A percentile compares a stretch with the other conserved stretches of the same genome.
These are phyloP conservation scores for Colletotrichum truncatum DNA, from an alignment of 2,329 filamentous ascomycete genomes.

Conservation along the genomic window DNA sequence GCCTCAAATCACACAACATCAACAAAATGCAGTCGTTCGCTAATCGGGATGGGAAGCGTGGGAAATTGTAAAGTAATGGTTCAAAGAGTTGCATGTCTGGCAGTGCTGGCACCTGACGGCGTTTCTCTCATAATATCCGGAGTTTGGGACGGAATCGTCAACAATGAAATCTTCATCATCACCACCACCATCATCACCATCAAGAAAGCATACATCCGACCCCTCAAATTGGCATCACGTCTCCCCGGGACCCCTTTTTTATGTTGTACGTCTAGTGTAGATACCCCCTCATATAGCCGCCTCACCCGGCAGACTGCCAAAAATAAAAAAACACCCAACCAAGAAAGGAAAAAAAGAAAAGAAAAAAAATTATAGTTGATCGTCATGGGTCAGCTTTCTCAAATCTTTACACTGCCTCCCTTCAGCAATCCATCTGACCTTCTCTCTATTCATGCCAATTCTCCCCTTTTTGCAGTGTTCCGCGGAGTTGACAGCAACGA, in stretches of 20 bases:
- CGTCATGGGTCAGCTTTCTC: background rate
- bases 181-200: background rate
- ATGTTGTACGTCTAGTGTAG: slow-evolving; percentile 11
- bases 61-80: background rate
- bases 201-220: background rate
- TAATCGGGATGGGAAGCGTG: background rate
- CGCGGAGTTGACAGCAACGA: background rate
- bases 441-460: background rate
- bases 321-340: background rate
- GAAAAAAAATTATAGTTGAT: background rate
- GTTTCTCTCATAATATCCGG: slow-evolving; percentile 1
- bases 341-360: background rate
- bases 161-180: background rate
- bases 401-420: background rate
- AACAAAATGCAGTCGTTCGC: background rate
- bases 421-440: background rate
- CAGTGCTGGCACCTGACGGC: slow-evolving; percentile 14
- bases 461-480: background rate
- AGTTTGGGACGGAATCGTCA: background rate
- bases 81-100: slow-evolving; percentile 1
- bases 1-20: background rate
- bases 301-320: background rate
- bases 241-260: background rate
- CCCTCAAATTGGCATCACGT: slow-evolving; percentile 1
- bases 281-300: slow-evolving; percentile 1